A percentile compares a stretch with the other conserved stretches of the same genome.
phyloP scores from a whole-genome alignment of 2,329 filamentous ascomycete species.

The Diaporthe sp. region DNA sequence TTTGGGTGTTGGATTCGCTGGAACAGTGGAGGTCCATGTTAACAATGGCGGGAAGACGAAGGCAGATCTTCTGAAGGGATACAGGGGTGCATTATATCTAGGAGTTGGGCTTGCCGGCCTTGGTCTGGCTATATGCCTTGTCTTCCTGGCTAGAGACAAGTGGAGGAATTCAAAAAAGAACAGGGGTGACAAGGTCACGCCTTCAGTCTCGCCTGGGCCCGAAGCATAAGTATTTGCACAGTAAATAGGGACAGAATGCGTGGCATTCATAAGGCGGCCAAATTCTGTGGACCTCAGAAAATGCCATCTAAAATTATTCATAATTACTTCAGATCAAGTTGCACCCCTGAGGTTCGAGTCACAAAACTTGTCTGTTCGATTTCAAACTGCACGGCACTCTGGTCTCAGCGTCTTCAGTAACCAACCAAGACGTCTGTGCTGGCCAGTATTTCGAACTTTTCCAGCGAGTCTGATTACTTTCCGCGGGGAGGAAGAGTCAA shows the following conservation, averaged over 20 bases:
- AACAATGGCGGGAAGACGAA: constrained; percentile 43
- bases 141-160: constrained; percentile 38
- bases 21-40: constrained; percentile 63
- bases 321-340: too few species aligned
- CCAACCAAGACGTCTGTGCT: not conserved
- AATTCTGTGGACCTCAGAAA: not conserved
- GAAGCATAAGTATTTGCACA: not conserved
- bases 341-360: not conserved
- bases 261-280: not conserved
- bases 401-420: not conserved
- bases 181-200: not conserved
- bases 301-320: not conserved
- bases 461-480: not conserved
- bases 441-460: not conserved
- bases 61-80: constrained; percentile 41
- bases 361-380: not conserved
- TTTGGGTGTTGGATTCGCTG: constrained; percentile 67
- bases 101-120: constrained; percentile 43
- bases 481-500: not conserved
- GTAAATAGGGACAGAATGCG: not conserved
- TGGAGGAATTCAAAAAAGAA: not conserved
- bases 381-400: not conserved
- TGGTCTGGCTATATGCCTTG: constrained; percentile 40
- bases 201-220: not conserved
- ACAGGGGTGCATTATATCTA: constrained; percentile 43